Evolutionary conservation across 2,329 filamentous ascomycete genomes (phyloP), one percentile per base, ranked within the genome.

Genomic region (Diaporthe citrichinensis): DNA sequence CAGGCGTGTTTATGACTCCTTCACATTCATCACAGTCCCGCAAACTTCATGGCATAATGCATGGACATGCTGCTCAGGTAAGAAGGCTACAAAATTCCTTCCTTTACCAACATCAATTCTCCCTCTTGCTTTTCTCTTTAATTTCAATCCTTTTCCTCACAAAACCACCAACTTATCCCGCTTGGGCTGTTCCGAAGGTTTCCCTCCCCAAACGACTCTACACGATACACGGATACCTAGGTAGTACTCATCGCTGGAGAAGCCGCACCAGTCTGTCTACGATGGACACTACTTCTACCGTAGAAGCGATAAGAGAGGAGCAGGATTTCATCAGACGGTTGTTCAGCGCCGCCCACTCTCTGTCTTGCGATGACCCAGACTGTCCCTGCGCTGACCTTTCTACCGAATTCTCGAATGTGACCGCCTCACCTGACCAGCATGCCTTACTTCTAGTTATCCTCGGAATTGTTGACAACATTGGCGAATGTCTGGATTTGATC

Each of bases 401-500:
- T 34, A 49, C 49, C 14, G 25, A 5, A 4, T 8, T 7, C 7
- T 39, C 44, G 44, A 41, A n/a, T 2, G 3, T 4, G 31, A 12
- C 8, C 25, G 2, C 10, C 7, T 46, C 44, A 17, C 31, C 44
- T 14, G 36, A 20, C 6, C n/a, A 61, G 2, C 31, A 61, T 1
- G 57, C 71, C 23, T 28, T 51, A 6, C 17, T 62, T 10, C 23
- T 36, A 4, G 34, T 62, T n/a, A 57, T 72, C 15, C 25, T 61
- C 31, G 49, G 36, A 1, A 53, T 72, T 1, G 34, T 34, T 15
- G 46, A 62, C n/a, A 39, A 62, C 12, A n/a, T 62, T 59, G n/a
- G 31, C 17, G 71, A 72, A n/a, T 39, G 71, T 15, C 57, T 72
- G n/a, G 41, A 62, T 14, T 12, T 59, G 15, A 17, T 62, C 57